phyloP scores from a whole-genome alignment of 352 stramenopile species.

The Phytophthora hibernalis region DNA sequence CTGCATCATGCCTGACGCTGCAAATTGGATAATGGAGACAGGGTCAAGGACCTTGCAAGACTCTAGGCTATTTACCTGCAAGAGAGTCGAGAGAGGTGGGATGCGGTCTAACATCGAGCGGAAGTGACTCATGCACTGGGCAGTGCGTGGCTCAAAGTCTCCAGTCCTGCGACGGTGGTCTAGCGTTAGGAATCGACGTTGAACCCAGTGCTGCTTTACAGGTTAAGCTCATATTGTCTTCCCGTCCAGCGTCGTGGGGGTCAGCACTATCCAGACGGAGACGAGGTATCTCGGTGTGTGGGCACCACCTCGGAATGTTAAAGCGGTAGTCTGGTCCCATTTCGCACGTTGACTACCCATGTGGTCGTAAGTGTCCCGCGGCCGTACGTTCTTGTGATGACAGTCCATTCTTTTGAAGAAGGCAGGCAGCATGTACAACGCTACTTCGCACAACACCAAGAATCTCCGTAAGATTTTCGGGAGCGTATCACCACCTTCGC shows the following conservation, averaged over 20 bases:
- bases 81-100: conserved; percentile 28
- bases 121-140: conserved; percentile 15
- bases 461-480: too few relatives aligned
- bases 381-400: too few relatives aligned
- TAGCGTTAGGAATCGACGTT: conserved; percentile 7
- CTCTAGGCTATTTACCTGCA: conserved; percentile 9
- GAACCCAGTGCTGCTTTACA: conserved; percentile 5
- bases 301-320: not conserved
- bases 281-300: conserved; percentile 7
- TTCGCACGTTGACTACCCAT: not conserved
- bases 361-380: not conserved
- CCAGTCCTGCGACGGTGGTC: not conserved
- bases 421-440: too few relatives aligned
- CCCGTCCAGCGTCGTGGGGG: not conserved
- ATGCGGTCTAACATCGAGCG: conserved; percentile 11
- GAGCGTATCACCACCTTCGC: too few relatives aligned
- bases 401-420: too few relatives aligned
- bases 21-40: conserved; percentile 41
- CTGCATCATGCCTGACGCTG: conserved; percentile 22
- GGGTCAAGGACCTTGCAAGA: not conserved
- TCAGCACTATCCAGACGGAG: conserved; percentile 15
- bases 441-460: too few relatives aligned
- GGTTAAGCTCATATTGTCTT: conserved; percentile 3
- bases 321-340: not conserved
- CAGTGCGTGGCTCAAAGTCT: conserved; percentile 6